A percentile compares a stretch with the other conserved stretches of the same genome.
Evolutionary conservation across 805 yeast genomes (phyloP).

Genomic region (Metschnikowia similis): DNA sequence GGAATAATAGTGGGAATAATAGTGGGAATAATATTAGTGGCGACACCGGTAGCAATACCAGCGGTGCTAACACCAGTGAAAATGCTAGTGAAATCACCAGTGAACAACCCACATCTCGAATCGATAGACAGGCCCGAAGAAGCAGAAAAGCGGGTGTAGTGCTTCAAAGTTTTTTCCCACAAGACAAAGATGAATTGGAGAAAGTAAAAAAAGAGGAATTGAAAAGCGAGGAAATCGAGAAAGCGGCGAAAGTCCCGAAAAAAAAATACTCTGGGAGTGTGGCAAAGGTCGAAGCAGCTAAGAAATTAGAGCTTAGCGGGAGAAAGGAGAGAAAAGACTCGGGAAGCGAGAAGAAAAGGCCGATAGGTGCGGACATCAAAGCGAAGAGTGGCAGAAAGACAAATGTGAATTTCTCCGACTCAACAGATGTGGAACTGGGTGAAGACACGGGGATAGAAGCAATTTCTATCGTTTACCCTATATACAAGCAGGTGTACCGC

Average conservation of each 20-base stretch:
- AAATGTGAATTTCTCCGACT: conserved; percentile 10
- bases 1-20: too few species aligned
- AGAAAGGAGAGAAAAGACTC: background rate
- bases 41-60: too few species aligned
- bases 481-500: conserved; percentile 7
- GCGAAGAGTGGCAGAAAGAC: background rate
- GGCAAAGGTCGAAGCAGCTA: background rate
- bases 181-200: background rate
- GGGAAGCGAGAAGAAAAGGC: background rate
- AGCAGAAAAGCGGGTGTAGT: background rate
- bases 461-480: background rate
- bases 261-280: too few species aligned
- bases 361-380: background rate
- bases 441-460: background rate
- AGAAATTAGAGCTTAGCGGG: background rate
- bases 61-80: too few species aligned
- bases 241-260: too few species aligned
- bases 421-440: conserved; percentile 13
- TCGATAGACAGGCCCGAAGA: background rate
- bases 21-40: too few species aligned
- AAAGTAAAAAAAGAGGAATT: background rate
- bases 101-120: background rate
- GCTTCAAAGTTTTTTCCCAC: conserved; percentile 1
- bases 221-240: too few species aligned
- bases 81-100: too few species aligned